Conservation (phyloP, 1,284 basidiomycete species). For the Ceratobasidium papillatum region DNA sequence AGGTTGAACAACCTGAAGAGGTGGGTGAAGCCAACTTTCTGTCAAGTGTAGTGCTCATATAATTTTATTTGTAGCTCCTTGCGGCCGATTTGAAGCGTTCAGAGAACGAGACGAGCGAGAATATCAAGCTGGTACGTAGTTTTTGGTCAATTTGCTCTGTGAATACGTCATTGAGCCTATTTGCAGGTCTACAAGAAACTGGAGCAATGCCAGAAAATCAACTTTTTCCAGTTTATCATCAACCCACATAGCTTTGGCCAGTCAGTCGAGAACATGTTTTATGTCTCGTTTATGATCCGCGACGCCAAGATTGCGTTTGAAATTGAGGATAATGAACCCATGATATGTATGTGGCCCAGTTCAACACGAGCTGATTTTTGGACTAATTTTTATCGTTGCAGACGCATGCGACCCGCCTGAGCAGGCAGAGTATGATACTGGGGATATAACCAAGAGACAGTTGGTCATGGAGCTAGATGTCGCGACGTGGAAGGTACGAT, state of each 20-base stretch:
- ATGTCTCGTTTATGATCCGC: constrained; percentile 88
- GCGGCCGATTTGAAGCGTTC: constrained; percentile 80
- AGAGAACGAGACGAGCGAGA: constrained; percentile 83
- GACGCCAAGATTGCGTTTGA: constrained; percentile 77
- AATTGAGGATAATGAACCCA: constrained; percentile 69
- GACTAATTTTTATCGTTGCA: constrained; percentile 48
- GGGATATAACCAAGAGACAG: constrained; percentile 76
- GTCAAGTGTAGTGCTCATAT: not conserved
- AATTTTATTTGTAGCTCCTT: constrained; percentile 54
- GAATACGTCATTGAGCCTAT: constrained; percentile 7
- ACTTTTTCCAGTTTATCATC: constrained; percentile 84
- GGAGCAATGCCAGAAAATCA: constrained; percentile 61
- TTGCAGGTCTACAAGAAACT: constrained; percentile 47
- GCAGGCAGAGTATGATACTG: constrained; percentile 65
- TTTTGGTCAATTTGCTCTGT: not conserved
- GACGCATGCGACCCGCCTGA: constrained; percentile 70
- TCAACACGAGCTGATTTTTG: not conserved
- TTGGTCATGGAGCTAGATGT: constrained; percentile 88
- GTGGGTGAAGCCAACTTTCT: constrained; percentile 31
- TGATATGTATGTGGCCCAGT: constrained; percentile 66
- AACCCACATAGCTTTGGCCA: constrained; percentile 90
- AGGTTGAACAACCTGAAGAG: constrained; percentile 75
- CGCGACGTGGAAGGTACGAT: constrained; percentile 77
- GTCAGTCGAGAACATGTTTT: constrained; percentile 93
- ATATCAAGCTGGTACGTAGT: constrained; percentile 65